Evolutionary conservation across 2,329 filamentous ascomycete species (phyloP).

Genomic region (Penicillium freii): DNA sequence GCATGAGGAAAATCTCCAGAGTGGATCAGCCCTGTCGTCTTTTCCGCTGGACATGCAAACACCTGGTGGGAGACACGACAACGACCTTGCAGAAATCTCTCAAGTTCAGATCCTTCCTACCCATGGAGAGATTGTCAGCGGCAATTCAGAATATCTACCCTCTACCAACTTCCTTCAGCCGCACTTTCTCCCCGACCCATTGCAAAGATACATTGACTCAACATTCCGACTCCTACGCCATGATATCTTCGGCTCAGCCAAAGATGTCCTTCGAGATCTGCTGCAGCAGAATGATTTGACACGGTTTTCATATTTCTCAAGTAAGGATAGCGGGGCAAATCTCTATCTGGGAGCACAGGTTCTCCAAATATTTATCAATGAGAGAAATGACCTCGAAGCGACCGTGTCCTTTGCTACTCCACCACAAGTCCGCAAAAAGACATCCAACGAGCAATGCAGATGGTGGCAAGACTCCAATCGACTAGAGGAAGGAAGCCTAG

Average conservation of each 20-base stretch:
- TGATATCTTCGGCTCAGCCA: slow-evolving; percentile 8
- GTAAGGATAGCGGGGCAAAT: slow-evolving; percentile 7
- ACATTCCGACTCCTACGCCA: slow-evolving; percentile 14
- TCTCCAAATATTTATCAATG: slow-evolving; percentile 2
- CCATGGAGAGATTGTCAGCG: slow-evolving; percentile 6
- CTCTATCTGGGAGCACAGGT: slow-evolving; percentile 1
- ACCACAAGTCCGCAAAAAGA: slow-evolving; percentile 1
- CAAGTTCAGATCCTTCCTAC: slow-evolving; percentile 9
- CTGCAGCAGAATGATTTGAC: slow-evolving; percentile 3
- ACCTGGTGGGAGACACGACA: slow-evolving; percentile 14
- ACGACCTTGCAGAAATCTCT: slow-evolving; percentile 12
- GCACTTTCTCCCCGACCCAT: slow-evolving; percentile 7
- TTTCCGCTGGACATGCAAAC: slow-evolving; percentile 12
- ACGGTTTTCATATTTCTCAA: neutral
- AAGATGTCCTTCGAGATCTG: slow-evolving; percentile 9
- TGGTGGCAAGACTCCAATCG: slow-evolving; percentile 13
- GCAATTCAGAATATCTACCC: slow-evolving; percentile 10
- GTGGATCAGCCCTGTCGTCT: neutral
- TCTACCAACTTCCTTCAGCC: slow-evolving; percentile 13
- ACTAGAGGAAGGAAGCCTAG: slow-evolving; percentile 7
- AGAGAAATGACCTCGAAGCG: slow-evolving; percentile 7
- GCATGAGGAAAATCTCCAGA: neutral
- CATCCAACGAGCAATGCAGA: slow-evolving; percentile 2
- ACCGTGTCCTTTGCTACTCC: slow-evolving; percentile 4
- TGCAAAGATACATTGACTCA: slow-evolving; percentile 12